Evolutionary conservation across 768 basidiomycete species (phyloP), one percentile per base, ranked within the genome.

Genomic region (Leucogyrophana mollusca): DNA sequence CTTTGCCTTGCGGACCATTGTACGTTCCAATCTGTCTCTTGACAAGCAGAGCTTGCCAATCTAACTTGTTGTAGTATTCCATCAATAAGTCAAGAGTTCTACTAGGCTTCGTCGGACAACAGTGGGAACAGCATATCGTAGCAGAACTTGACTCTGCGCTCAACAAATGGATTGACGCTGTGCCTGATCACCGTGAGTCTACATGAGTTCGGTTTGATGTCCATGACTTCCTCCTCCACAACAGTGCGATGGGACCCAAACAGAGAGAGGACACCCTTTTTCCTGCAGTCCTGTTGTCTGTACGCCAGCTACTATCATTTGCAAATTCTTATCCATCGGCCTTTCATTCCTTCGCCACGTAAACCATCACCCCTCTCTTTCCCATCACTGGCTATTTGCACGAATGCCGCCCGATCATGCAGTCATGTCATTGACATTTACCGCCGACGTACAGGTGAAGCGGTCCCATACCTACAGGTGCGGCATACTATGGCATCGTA

Each of bases 381-480:
- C 55, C 82, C 68, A 57, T 84, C 89, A 0, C 70, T 92, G 24
- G 87, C 87, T 0, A 91, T 93, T 43, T 92, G 90, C 61, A 82
- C 85, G n/a, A 92, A 91, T 50, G 83, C 91, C 0, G 87, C 91
- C 2, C 73, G 88, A 7, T 88, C 87, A 1, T 84, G 79, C 48
- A 79, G 78, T 32, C 87, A 85, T 57, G 76, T 93, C 22, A 62
- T 87, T 16, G 87, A 90, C 53, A 67, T 79, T 2, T 74, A 78
- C 42, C 65, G 73, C 40, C 67, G 58, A 40, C 67, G 77, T 30
- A 30, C 58, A 0, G 64, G 49, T 16, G 21, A 25, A 43, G 40
- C 57, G 50, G 34, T 57, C 39, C 58, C 60, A 42, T 59, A 54
- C 45, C 58, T 63, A 40, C 61, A 61, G 49, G 71, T 71, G 45